Evolutionary conservation across 768 basidiomycete genomes (phyloP).

Genomic region (Auriscalpium vulgare): DNA sequence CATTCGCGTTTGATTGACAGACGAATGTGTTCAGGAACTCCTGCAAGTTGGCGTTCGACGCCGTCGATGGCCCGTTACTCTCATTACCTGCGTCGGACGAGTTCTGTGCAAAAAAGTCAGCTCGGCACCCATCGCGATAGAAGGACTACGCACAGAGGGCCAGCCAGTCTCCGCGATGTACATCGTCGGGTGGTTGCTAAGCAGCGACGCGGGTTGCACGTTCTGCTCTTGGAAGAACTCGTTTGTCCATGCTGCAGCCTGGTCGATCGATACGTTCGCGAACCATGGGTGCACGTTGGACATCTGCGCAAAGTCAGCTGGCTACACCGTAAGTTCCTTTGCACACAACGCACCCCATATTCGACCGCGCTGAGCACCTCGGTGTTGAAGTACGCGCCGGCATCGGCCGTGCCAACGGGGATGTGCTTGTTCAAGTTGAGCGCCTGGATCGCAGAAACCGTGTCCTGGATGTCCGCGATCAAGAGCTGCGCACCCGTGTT

Average conservation of each 20-base stretch:
- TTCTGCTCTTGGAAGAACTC: slow-evolving; percentile 70
- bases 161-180: slow-evolving; percentile 95
- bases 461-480: slow-evolving; percentile 59
- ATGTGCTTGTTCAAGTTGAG: slow-evolving; percentile 55
- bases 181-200: slow-evolving; percentile 70
- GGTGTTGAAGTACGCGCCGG: slow-evolving; percentile 78
- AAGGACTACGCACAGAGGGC: slow-evolving; percentile 49
- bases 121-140: background rate
- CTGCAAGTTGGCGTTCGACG: slow-evolving; percentile 61
- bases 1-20: slow-evolving; percentile 77
- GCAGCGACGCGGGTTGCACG: slow-evolving; percentile 41
- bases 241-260: slow-evolving; percentile 75
- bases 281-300: slow-evolving; percentile 95
- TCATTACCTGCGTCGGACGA: slow-evolving; percentile 51
- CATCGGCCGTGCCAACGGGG: slow-evolving; percentile 75
- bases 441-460: slow-evolving; percentile 42
- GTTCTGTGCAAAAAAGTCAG: slow-evolving; percentile 27
- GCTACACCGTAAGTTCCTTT: background rate
- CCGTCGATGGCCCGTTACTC: slow-evolving; percentile 60
- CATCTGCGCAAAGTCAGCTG: slow-evolving; percentile 37
- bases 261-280: slow-evolving; percentile 60
- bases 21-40: slow-evolving; percentile 81
- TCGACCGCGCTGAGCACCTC: slow-evolving; percentile 54
- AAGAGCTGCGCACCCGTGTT: slow-evolving; percentile 55
- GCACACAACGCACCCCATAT: slow-evolving; percentile 48